These are phyloP conservation scores for Lobosporangium transversale DNA, from an alignment of 192 early-diverging fungal species.

Conservation along the genomic window DNA sequence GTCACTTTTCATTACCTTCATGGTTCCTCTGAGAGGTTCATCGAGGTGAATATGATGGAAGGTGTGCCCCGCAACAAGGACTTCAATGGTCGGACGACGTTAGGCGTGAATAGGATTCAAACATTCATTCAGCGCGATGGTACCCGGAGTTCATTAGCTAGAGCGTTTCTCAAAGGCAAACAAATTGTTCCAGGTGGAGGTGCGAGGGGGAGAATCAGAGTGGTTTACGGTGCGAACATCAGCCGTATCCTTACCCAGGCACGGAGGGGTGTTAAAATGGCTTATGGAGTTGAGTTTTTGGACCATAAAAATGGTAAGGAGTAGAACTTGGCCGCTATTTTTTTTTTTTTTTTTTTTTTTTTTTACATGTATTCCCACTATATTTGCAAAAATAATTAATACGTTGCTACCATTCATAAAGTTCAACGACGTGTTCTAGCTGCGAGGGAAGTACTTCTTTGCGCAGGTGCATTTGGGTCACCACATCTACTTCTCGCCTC, in stretches of 20 bases:
- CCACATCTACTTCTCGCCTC: slow-evolving; percentile 51
- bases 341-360: slow-evolving; percentile 4
- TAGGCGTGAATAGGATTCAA: slow-evolving; percentile 31
- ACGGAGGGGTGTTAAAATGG: slow-evolving; percentile 25
- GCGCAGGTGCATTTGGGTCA: slow-evolving; percentile 53
- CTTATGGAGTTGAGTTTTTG: slow-evolving; percentile 37
- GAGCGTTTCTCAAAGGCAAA: slow-evolving; percentile 29
- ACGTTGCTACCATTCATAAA: no score
- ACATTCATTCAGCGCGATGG: slow-evolving; percentile 42
- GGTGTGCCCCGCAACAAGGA: slow-evolving; percentile 35
- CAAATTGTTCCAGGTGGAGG: slow-evolving; percentile 24
- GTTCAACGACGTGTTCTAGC: slow-evolving; percentile 20
- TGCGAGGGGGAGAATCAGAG: slow-evolving; percentile 24
- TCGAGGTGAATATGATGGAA: slow-evolving; percentile 15
- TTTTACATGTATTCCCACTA: background rate
- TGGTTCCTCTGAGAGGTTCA: slow-evolving; percentile 16
- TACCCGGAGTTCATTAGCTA: slow-evolving; percentile 34
- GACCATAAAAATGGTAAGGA: slow-evolving; percentile 26
- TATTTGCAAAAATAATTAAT: no score
- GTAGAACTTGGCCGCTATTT: background rate
- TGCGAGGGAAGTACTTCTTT: slow-evolving; percentile 53
- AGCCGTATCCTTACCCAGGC: slow-evolving; percentile 13
- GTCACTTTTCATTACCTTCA: slow-evolving; percentile 25
- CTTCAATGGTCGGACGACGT: slow-evolving; percentile 34
- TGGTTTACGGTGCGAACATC: slow-evolving; percentile 24